phyloP scores from a whole-genome alignment of 163 green algal species.

The Scenedesmus sp. region DNA sequence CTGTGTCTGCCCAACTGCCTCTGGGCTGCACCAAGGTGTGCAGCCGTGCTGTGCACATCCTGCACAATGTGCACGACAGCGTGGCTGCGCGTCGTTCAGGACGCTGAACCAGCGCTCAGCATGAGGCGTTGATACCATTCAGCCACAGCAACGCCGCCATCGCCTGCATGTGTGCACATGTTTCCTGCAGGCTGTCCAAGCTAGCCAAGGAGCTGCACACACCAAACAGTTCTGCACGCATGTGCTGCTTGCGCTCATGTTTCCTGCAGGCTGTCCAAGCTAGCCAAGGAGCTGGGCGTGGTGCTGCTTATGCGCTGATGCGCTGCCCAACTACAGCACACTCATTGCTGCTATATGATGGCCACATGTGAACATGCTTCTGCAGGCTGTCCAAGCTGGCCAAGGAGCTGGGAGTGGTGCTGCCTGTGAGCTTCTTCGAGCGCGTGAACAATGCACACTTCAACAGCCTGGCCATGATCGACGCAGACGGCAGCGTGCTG shows the following conservation, averaged over 20 bases:
- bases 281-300: constrained; percentile 79
- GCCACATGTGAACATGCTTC: neutral
- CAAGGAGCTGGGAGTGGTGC: constrained; percentile 79
- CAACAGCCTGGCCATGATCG: constrained; percentile 85
- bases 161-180: no score
- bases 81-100: no score
- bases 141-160: no score
- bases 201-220: constrained; percentile 72
- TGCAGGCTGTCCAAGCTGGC: constrained; percentile 72
- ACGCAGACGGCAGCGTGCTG: constrained; percentile 81
- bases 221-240: no score
- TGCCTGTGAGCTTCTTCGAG: constrained; percentile 87
- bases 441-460: constrained; percentile 77
- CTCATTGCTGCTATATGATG: neutral
- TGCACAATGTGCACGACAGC: no score
- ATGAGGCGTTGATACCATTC: no score
- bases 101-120: no score
- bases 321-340: constrained; percentile 51
- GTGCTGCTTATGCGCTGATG: constrained; percentile 84
- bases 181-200: constrained; percentile 59
- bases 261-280: constrained; percentile 59
- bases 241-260: no score
- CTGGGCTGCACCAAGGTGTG: no score
- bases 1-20: no score
- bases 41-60: no score